phyloP scores from a whole-genome alignment of 331 rosid species.

The Malus hybrid region DNA sequence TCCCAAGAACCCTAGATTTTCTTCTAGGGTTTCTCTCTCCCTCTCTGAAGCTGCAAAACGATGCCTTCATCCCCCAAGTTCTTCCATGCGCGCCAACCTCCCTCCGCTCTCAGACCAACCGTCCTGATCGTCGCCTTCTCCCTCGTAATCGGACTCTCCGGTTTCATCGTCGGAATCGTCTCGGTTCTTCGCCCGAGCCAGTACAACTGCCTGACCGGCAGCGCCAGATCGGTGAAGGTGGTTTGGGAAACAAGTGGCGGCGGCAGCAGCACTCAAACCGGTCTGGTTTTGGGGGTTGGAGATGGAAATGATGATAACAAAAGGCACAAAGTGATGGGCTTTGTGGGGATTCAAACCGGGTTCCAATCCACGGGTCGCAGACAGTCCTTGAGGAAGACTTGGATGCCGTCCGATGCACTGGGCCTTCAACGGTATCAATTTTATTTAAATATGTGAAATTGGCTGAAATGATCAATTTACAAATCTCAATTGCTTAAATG shows the following conservation, averaged over 20 bases:
- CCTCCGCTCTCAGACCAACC: slow-evolving; percentile 44
- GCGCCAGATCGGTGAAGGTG: slow-evolving; percentile 63
- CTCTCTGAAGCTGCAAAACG: not conserved
- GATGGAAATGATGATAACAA: not conserved
- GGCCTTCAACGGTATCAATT: slow-evolving; percentile 59
- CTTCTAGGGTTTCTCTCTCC: slow-evolving; percentile 20
- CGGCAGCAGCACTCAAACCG: slow-evolving; percentile 1
- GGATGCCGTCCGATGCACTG: slow-evolving; percentile 82
- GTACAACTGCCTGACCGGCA: slow-evolving; percentile 20
- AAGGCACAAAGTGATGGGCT: slow-evolving; percentile 77
- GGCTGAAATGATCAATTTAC: not conserved
- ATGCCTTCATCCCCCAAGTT: slow-evolving; percentile 88
- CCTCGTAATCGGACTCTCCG: slow-evolving; percentile 19
- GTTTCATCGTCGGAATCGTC: slow-evolving; percentile 26
- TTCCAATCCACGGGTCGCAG: slow-evolving; percentile 76
- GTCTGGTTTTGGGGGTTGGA: not conserved
- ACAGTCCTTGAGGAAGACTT: slow-evolving; percentile 64
- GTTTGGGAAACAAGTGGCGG: slow-evolving; percentile 56
- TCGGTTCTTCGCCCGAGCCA: slow-evolving; percentile 29
- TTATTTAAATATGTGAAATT: not conserved
- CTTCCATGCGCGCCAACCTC: slow-evolving; percentile 47
- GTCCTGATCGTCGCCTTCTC: slow-evolving; percentile 25
- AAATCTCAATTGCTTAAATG: not conserved
- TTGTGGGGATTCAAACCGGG: slow-evolving; percentile 87
- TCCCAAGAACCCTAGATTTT: slow-evolving; percentile 16